Evolutionary conservation across 306 rosid genomes (phyloP).

Genomic region (Lathyrus tuberosus): DNA sequence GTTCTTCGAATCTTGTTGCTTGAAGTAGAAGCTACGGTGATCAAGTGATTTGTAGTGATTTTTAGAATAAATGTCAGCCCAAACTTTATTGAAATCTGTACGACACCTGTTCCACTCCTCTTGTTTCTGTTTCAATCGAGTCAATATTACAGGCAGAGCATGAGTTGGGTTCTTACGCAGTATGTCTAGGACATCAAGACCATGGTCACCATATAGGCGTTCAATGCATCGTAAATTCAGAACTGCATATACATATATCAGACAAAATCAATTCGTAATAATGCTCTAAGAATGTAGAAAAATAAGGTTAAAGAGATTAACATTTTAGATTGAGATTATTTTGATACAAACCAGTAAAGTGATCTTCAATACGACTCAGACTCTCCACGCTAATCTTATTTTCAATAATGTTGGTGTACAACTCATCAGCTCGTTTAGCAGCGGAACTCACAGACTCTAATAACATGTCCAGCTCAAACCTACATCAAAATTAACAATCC

Average conservation of each 20-base stretch:
- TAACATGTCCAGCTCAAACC: slow-evolving; percentile 98
- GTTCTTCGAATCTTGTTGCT: slow-evolving; percentile 98
- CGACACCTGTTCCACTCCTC: slow-evolving; percentile 98
- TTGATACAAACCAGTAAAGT: slow-evolving; percentile 75
- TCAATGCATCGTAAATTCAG: slow-evolving; percentile 92
- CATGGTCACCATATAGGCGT: slow-evolving; percentile 97
- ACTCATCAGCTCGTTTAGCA: slow-evolving; percentile 81
- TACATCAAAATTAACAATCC: slow-evolving; percentile 41
- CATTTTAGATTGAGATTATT: slow-evolving; percentile 29
- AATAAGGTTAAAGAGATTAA: slow-evolving; percentile 6
- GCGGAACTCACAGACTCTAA: slow-evolving; percentile 94
- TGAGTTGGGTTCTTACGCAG: slow-evolving; percentile 83
- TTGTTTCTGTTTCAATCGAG: slow-evolving; percentile 94
- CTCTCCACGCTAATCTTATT: slow-evolving; percentile 63
- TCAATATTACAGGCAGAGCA: slow-evolving; percentile 81
- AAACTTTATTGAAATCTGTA: slow-evolving; percentile 89
- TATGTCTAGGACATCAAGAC: slow-evolving; percentile 93
- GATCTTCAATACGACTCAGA: slow-evolving; percentile 70
- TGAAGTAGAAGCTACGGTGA: slow-evolving; percentile 98
- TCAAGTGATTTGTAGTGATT: slow-evolving; percentile 98
- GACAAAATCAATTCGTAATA: slow-evolving; percentile 28
- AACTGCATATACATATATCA: slow-evolving; percentile 53
- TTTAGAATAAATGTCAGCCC: slow-evolving; percentile 97
- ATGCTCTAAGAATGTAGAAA: slow-evolving; percentile 22
- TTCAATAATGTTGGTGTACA: slow-evolving; percentile 65